Base-by-base conservation (phyloP, 208 protist genomes). In the Leishmania turanica region DNA sequence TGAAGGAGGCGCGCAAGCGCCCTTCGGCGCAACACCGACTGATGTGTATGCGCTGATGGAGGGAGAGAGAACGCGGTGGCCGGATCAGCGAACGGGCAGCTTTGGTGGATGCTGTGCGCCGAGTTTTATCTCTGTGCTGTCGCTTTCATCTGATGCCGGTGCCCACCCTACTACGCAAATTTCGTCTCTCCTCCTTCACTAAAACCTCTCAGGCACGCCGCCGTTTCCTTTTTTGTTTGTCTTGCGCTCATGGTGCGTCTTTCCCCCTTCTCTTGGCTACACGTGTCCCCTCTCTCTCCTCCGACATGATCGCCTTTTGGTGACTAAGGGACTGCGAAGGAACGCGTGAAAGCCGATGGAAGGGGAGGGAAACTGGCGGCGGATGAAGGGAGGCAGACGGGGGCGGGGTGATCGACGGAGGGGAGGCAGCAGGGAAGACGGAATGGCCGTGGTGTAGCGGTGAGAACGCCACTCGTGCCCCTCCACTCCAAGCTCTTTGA, bases 321-420 rank as follows among this genome's bases (percentile, higher is more conserved):
- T 37, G 24, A 54, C 9, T 9, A 31, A 49, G 65, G 40, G 21
- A 13, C 37, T 27, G 65, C 21, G 65, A 47, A 47, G 21, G 15
- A 3, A 47, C 34, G 8, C 15, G 65, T 71, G 34, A 6, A 71
- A 71, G 65, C 47, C 37, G 21, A 4, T 15, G 5, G 37, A 71
- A 71, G 65, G 65, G 65, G 65, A 71, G 65, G 65, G 65, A 71
- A 71, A 71, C 65, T 40, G 65, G 65, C 65, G 40, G 65, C 21
- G 24, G 17, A 31, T 8, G 62, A 71, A 5, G 40, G 65, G 31
- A n/a, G 65, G 21, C 15, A 37, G 65, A 15, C 6, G 27, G 27
- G 56, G 27, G 5, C 17, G 56, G 27, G 27, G 24, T 19, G 37
- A 71, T 71, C 15, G 31, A 40, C 64, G 13, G 64, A 40, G 34